Conservation (phyloP, 164 flowering plant genomes). For the Nymphaea thermarum region DNA sequence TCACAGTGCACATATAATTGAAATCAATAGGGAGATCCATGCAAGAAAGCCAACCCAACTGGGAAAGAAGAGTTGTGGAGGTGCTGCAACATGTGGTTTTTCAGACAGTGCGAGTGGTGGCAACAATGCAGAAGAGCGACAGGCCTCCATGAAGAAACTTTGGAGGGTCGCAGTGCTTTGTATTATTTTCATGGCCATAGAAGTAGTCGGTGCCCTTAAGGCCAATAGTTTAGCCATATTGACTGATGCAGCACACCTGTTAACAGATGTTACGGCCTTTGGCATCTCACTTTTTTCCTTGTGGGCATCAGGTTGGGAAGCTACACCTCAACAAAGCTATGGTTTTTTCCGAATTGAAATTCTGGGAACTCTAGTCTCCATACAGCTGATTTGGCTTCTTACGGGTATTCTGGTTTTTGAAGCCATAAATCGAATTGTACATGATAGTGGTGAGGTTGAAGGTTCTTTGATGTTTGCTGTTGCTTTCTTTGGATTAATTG, state of each 20-base stretch:
- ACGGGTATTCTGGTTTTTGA: slow-evolving; percentile 83
- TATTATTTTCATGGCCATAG: slow-evolving; percentile 63
- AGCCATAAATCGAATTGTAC: slow-evolving; percentile 55
- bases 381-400: slow-evolving; percentile 66
- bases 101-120: slow-evolving; percentile 42
- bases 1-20: slow-evolving; percentile 40
- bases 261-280: slow-evolving; percentile 88
- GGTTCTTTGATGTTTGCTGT: slow-evolving; percentile 72
- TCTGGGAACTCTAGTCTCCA: slow-evolving; percentile 79
- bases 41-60: slow-evolving; percentile 15
- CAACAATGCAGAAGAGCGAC: slow-evolving; percentile 60
- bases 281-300: slow-evolving; percentile 80
- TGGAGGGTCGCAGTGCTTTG: slow-evolving; percentile 55
- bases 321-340: slow-evolving; percentile 77
- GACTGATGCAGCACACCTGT: slow-evolving; percentile 84
- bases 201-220: slow-evolving; percentile 74
- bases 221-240: slow-evolving; percentile 86
- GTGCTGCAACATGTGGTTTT: slow-evolving; percentile 57
- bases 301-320: slow-evolving; percentile 96
- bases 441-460: slow-evolving; percentile 53
- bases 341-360: slow-evolving; percentile 87
- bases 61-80: slow-evolving; percentile 44
- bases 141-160: slow-evolving; percentile 59
- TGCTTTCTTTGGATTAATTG: slow-evolving; percentile 71
- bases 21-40: slow-evolving; percentile 29